These are phyloP conservation scores for Corchorus capsularis DNA, from an alignment of 345 rosid genomes.

Conservation along the genomic window DNA sequence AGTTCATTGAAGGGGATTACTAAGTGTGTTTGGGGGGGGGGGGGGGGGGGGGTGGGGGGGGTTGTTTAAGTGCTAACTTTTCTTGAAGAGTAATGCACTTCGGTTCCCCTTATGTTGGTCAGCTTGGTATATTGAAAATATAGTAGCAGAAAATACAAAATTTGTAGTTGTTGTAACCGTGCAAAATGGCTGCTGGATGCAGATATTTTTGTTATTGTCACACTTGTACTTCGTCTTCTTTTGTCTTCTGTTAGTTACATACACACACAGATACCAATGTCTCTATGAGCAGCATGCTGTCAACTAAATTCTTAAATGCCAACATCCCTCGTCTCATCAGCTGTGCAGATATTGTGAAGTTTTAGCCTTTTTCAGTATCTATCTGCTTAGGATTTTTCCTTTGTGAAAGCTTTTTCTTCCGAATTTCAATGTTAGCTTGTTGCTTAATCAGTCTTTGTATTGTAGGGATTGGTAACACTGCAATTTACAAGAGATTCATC, in stretches of 20 bases:
- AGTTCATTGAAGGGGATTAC: background rate
- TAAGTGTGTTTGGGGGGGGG: background rate
- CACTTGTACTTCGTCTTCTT: background rate
- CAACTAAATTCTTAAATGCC: background rate
- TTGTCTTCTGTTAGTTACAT: background rate
- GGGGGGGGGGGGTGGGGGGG: too few species aligned
- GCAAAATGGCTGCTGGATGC: slow-evolving; percentile 71
- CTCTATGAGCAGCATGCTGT: background rate
- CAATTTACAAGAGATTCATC: slow-evolving; percentile 80
- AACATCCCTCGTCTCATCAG: background rate
- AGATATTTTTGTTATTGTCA: slow-evolving; percentile 66
- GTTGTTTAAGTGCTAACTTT: background rate
- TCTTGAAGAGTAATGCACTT: background rate
- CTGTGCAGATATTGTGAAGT: background rate
- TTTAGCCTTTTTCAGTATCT: background rate
- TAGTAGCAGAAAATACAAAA: background rate
- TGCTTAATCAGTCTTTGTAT: background rate
- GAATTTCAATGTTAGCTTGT: background rate
- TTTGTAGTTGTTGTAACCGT: slow-evolving; percentile 74
- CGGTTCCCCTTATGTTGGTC: background rate
- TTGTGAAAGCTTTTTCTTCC: background rate
- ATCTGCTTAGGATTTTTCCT: slow-evolving; percentile 5
- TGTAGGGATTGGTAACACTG: slow-evolving; percentile 89
- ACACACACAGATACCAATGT: background rate
- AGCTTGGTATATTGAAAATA: background rate